phyloP scores from a whole-genome alignment of 768 basidiomycete species.

The Guyanaporus albipodus region DNA sequence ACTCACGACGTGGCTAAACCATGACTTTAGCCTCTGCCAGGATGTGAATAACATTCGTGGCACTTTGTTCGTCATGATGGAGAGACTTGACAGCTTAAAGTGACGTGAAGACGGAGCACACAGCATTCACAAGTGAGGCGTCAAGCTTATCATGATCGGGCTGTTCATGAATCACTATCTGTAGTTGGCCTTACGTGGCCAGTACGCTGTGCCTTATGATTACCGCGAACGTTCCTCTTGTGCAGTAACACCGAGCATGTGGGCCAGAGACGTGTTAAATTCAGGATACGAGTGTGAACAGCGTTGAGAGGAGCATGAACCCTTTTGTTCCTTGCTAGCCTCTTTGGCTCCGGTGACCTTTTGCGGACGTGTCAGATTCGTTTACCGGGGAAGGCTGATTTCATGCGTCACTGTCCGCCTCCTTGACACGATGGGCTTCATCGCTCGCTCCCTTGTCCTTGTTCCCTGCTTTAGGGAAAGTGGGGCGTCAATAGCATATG shows the following conservation, averaged over 20 bases:
- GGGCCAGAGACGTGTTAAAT: no score
- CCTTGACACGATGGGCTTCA: no score
- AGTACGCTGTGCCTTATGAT: no score
- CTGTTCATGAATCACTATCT: no score
- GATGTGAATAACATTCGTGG: constrained; percentile 4
- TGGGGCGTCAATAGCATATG: background rate
- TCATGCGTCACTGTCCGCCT: no score
- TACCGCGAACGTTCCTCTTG: no score
- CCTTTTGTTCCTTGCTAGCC: constrained; percentile 17
- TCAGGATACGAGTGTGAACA: background rate
- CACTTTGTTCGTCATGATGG: constrained; percentile 8
- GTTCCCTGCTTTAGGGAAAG: background rate
- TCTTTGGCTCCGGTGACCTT: constrained; percentile 18
- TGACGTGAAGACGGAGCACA: no score
- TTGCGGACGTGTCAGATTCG: background rate
- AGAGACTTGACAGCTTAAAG: constrained; percentile 5
- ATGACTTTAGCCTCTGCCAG: constrained; percentile 18
- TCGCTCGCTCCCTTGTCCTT: constrained; percentile 2
- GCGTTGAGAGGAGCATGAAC: background rate
- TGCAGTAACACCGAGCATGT: no score
- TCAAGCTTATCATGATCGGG: no score
- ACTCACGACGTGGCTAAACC: constrained; percentile 15
- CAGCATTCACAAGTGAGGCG: no score
- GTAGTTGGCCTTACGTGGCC: no score
- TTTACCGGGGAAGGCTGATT: background rate